Evolutionary conservation across 805 yeast species (phyloP).

Genomic region (Myxozyma geophila): DNA sequence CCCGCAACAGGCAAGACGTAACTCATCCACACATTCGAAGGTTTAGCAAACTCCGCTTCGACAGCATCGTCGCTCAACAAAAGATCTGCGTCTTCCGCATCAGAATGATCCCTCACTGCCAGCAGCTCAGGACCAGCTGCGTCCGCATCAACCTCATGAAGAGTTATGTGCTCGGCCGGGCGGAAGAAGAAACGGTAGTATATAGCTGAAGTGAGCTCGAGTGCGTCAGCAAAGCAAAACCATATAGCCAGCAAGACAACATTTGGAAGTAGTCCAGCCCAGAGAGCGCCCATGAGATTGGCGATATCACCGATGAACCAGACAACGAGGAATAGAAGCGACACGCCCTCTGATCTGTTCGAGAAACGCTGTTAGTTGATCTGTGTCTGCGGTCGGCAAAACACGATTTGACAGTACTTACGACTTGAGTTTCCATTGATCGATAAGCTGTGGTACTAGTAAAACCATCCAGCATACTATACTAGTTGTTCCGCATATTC

Average conservation of each 20-base stretch:
- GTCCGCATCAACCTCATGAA: neutral
- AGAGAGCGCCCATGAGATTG: constrained; percentile 67
- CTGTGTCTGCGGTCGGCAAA: neutral
- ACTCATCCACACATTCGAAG: constrained; percentile 1
- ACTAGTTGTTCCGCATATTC: constrained; percentile 63
- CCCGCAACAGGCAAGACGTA: constrained; percentile 62
- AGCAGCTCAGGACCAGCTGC: neutral
- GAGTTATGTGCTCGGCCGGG: neutral
- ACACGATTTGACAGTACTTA: constrained; percentile 1
- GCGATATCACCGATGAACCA: constrained; percentile 77
- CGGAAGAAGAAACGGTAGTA: constrained; percentile 52
- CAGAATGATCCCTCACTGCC: neutral
- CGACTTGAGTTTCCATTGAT: constrained; percentile 73
- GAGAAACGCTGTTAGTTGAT: neutral
- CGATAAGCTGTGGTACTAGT: constrained; percentile 75
- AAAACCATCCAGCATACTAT: constrained; percentile 81
- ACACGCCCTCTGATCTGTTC: constrained; percentile 70
- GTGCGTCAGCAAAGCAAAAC: constrained; percentile 73
- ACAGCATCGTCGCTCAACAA: neutral
- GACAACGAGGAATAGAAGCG: constrained; percentile 65
- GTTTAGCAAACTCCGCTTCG: neutral
- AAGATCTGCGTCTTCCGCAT: neutral
- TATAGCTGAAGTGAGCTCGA: constrained; percentile 61
- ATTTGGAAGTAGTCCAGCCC: constrained; percentile 73
- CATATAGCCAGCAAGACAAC: constrained; percentile 72